A percentile compares a stretch with the other conserved stretches of the same genome.
These are phyloP conservation scores for Ophiocordyceps camponoti-saundersi DNA, from an alignment of 2,329 filamentous ascomycete genomes.

Conservation along the genomic window DNA sequence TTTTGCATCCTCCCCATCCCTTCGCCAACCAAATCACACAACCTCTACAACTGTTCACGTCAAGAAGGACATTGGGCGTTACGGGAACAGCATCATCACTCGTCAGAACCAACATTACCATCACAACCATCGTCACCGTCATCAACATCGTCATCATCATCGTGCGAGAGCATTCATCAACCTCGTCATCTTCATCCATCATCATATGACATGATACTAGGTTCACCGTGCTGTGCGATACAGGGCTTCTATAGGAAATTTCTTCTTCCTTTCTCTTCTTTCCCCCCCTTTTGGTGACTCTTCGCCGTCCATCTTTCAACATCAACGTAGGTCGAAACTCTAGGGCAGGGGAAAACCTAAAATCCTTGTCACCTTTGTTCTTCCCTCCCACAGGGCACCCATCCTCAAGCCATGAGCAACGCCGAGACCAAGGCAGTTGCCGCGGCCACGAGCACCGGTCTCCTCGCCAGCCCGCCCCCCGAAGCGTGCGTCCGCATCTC, in stretches of 20 bases:
- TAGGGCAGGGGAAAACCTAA: too few species aligned
- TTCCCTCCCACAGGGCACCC: too few species aligned
- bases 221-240: background rate
- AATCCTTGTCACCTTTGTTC: too few species aligned
- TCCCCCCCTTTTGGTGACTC: too few species aligned
- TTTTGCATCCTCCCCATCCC: too few species aligned
- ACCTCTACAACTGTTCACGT: too few species aligned
- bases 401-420: conserved; percentile 1
- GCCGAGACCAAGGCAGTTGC: conserved; percentile 1
- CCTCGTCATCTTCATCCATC: background rate
- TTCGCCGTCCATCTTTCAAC: background rate
- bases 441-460: conserved; percentile 2
- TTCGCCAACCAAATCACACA: too few species aligned
- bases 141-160: background rate
- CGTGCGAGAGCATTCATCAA: background rate
- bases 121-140: background rate
- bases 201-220: background rate
- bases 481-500: background rate
- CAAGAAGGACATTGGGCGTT: too few species aligned
- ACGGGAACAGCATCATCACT: too few species aligned
- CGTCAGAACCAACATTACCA: too few species aligned
- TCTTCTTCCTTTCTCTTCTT: background rate
- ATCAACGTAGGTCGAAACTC: background rate
- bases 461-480: conserved; percentile 4
- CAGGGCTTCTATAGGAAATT: background rate